Conservation (phyloP, 257 asterid genomes). For the Forsythia suspensa region DNA sequence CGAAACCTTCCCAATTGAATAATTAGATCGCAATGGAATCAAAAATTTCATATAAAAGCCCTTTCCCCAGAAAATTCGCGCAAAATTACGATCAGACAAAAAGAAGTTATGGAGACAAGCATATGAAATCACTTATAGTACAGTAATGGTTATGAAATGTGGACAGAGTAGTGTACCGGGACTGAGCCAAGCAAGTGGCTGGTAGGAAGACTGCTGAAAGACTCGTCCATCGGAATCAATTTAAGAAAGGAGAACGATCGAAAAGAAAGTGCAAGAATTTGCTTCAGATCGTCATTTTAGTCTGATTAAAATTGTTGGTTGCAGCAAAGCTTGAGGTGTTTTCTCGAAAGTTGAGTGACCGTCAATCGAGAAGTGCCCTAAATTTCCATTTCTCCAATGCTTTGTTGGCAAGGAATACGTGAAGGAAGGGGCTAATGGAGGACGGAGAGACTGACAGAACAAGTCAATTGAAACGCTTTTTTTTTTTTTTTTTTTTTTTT, state of each 20-base stretch:
- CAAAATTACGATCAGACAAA: background rate
- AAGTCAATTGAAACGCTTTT: no score
- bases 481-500: no score
- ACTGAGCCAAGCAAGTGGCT: constrained; percentile 88
- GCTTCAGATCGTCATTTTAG: background rate
- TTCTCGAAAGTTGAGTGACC: background rate
- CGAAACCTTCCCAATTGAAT: background rate
- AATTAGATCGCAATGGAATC: constrained; percentile 18
- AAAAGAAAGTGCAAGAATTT: background rate
- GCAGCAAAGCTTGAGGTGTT: background rate
- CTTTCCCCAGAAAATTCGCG: constrained; percentile 11
- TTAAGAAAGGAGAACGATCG: constrained; percentile 1
- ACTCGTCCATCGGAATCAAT: constrained; percentile 58
- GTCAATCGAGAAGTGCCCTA: background rate
- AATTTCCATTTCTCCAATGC: background rate
- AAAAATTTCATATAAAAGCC: background rate
- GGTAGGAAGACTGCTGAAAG: constrained; percentile 63
- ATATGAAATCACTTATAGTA: background rate
- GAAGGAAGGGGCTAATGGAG: background rate
- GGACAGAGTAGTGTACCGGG: constrained; percentile 55
- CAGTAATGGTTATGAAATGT: background rate
- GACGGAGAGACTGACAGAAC: background rate
- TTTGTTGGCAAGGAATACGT: background rate
- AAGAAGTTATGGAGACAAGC: background rate
- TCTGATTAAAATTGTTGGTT: background rate